Base-by-base conservation (phyloP, 441 rosid genomes). In the Brassica balearica region DNA sequence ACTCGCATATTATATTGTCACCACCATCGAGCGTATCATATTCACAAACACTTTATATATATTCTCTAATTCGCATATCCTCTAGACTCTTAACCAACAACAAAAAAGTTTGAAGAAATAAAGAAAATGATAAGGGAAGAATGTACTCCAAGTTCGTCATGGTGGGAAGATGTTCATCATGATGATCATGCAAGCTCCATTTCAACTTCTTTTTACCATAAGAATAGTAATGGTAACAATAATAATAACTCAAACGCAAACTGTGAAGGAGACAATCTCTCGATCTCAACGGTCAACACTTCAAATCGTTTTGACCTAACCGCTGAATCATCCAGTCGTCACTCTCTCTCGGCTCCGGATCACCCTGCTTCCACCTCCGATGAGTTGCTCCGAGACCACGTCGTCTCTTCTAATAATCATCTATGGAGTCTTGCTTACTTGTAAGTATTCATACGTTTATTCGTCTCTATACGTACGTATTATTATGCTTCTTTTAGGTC, bases 1-100 rank as follows among this genome's bases (percentile, higher is more conserved):
- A 84, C 87, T 80, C 82, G 85, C 92, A 89, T 91, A 79, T 84
- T 80, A 82, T 82, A 88, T 86, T 88, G 92, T 88, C 92, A 81
- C 87, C 90, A 90, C 88, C 77, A 67, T 83, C 71, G 25, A 81
- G 65, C 72, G 56, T 79, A 80, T 29, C 81, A 75, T 73, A 63
- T 29, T 63, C 67, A 63, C n/a, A 77, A 74, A 77, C 77, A 76
- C 88, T 80, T 85, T 82, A 82, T 70, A 87, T 82, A 82, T 68
- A 87, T 82, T 79, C 83, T 72, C 82, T 65, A 71, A 55, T 73
- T 38, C 8, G 66, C 76, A 73, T 53, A 41, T 69, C 66, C 66
- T 71, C 65, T 46, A 75, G 23, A 55, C 79, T 74, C 69, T 70
- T 80, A 70, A 65, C 68, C 43, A 72, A 29, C 43, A 29, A 17